Evolutionary conservation across 1,284 basidiomycete species (phyloP).

Genomic region (Tilletiopsis washingtonensis): DNA sequence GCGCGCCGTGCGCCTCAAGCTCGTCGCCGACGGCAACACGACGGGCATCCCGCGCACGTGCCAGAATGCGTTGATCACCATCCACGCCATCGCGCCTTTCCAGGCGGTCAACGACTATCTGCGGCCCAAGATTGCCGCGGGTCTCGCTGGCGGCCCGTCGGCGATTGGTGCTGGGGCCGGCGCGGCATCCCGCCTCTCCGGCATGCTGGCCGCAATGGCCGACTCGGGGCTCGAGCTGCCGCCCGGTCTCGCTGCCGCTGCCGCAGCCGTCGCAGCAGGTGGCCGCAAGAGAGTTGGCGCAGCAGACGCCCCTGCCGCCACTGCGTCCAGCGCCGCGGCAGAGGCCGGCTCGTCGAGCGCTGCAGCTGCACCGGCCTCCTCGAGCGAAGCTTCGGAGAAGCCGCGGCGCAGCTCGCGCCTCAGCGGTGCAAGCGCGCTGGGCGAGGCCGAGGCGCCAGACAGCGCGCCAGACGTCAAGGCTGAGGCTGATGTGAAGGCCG

Average conservation of each 20-base stretch:
- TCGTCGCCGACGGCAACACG: constrained; percentile 28
- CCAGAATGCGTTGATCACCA: constrained; percentile 38
- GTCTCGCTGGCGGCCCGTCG: constrained; percentile 63
- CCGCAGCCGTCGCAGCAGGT: constrained; percentile 1
- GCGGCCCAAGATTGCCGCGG: constrained; percentile 31
- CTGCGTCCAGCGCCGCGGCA: not conserved
- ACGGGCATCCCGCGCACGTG: constrained; percentile 30
- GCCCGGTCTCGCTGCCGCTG: not conserved
- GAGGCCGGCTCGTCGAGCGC: not conserved
- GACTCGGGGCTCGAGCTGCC: constrained; percentile 49
- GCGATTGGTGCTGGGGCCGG: constrained; percentile 36
- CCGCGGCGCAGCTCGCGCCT: constrained; percentile 69
- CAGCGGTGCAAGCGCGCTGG: constrained; percentile 61
- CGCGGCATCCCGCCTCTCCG: constrained; percentile 60
- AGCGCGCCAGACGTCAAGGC: too few species aligned
- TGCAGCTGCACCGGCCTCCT: not conserved
- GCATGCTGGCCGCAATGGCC: constrained; percentile 82
- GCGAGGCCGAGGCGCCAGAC: constrained; percentile 18
- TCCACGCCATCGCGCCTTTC: constrained; percentile 44
- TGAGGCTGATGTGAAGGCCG: too few species aligned
- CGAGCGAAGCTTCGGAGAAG: constrained; percentile 7
- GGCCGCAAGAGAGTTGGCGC: too few species aligned
- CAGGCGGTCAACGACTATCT: constrained; percentile 41
- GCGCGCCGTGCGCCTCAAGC: constrained; percentile 36
- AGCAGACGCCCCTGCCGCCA: not conserved